Base-by-base conservation (phyloP, 169 alveolate species). In the Cryptosporidium felis region DNA sequence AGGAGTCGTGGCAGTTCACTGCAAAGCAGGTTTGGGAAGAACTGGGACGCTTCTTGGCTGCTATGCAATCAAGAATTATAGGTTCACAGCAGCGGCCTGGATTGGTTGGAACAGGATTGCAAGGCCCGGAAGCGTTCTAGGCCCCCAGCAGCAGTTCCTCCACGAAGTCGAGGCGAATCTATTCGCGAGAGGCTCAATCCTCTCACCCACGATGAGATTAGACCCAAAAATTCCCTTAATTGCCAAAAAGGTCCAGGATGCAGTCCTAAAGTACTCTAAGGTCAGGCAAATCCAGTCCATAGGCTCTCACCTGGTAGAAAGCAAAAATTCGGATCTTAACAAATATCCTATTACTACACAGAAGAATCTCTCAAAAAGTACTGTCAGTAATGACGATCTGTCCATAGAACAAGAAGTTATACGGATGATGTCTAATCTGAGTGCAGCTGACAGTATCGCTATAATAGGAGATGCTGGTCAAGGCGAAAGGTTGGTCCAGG, bases 11-110 rank as follows among this genome's bases (percentile, higher is more conserved):
- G 99, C 98, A 41, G 98, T 97, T 6, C 99, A 96, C 89, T 96
- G 99, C 90, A 96, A 96, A 85, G 99, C 99, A 42, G 99, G 99
- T 0, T 92, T 97, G 30, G 99, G 99, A 16, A 91, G 99, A 58
- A 96, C 99, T 18, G 99, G 99, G 28, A 92, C 98, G 18, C 89
- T 97, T 49, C 94, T 97, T 10, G 99, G 98, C 34, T 91, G 94
- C 74, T 97, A 94, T 80, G 98, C 96, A 0, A 93, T 96, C 90
- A 94, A 94, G 58, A 93, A 94, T 80, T 93, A 82, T 82, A 88
- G 90, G 80, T 94, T 96, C 60, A 94, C 96, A 2, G 98, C 98
- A n/a, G 92, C 94, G n/a, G 96, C 94, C 21, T 96, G 96, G 92
- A 95, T 95, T 26, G 98, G 97, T 3, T 95, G 96, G 96, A 92